A percentile compares a stretch with the other conserved stretches of the same genome.
These are phyloP conservation scores for Tylopilus rubrobrunneus DNA, from an alignment of 768 basidiomycete genomes.

Conservation along the genomic window DNA sequence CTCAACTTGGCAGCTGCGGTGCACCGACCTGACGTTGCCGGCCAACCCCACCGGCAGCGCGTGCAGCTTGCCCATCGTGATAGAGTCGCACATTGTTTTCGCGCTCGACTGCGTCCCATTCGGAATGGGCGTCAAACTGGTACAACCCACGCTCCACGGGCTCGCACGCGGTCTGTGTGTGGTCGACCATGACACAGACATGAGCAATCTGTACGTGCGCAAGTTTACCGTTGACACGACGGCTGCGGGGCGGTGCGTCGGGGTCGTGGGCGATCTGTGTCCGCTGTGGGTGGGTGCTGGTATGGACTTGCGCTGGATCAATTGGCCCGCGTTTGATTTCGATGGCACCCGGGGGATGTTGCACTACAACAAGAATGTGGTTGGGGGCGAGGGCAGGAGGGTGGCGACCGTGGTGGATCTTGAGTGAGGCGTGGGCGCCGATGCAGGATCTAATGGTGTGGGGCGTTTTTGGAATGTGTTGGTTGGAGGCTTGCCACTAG, in stretches of 20 bases:
- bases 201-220: background rate
- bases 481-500: too few relatives aligned
- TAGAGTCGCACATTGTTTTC: background rate
- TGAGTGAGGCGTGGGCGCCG: background rate
- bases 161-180: background rate
- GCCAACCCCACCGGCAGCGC: background rate
- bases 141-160: background rate
- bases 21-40: background rate
- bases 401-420: background rate
- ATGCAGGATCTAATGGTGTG: too few relatives aligned
- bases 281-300: background rate
- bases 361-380: background rate
- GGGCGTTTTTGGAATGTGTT: background rate
- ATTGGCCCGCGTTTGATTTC: background rate
- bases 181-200: background rate
- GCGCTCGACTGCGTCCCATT: background rate
- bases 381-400: background rate
- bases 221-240: background rate
- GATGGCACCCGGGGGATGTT: background rate
- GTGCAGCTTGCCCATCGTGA: background rate
- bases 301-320: background rate
- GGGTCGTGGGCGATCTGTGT: background rate
- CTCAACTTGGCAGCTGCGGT: background rate
- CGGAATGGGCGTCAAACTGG: background rate
- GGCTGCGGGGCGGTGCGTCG: background rate